phyloP scores from a whole-genome alignment of 179 eudicot genomes.

The Nepenthes alata region DNA sequence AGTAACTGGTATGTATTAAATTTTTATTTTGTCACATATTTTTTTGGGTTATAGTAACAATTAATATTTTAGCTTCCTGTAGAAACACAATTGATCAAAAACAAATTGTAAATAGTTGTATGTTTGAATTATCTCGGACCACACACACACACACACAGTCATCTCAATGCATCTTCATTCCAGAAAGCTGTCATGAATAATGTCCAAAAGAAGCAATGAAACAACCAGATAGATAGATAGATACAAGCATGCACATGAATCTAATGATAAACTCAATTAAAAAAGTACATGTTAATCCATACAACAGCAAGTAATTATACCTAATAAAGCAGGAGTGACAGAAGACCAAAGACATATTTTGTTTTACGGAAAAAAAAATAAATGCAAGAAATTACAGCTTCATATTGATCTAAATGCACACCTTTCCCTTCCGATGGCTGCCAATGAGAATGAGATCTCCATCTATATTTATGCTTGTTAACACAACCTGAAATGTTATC shows the following conservation, averaged over 20 bases:
- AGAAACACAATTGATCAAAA: too few relatives aligned
- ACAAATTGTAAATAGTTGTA: too few relatives aligned
- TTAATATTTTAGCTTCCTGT: too few relatives aligned
- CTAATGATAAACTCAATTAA: background rate
- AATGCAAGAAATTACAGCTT: conserved; percentile 5
- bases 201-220: background rate
- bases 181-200: background rate
- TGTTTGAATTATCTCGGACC: too few relatives aligned
- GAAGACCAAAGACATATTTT: background rate
- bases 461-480: conserved; percentile 76
- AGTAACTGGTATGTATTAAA: too few relatives aligned
- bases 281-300: background rate
- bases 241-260: background rate
- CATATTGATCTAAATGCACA: conserved; percentile 12
- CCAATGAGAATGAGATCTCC: conserved; percentile 72
- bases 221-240: background rate
- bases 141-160: too few relatives aligned
- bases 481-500: conserved; percentile 56
- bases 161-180: background rate
- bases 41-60: too few relatives aligned
- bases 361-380: background rate
- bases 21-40: too few relatives aligned
- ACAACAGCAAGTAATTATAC: background rate
- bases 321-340: background rate
- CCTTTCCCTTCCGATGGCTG: conserved; percentile 75